Conservation (phyloP, 192 early-diverging fungal species). For the Irineochytrium annulatum region DNA sequence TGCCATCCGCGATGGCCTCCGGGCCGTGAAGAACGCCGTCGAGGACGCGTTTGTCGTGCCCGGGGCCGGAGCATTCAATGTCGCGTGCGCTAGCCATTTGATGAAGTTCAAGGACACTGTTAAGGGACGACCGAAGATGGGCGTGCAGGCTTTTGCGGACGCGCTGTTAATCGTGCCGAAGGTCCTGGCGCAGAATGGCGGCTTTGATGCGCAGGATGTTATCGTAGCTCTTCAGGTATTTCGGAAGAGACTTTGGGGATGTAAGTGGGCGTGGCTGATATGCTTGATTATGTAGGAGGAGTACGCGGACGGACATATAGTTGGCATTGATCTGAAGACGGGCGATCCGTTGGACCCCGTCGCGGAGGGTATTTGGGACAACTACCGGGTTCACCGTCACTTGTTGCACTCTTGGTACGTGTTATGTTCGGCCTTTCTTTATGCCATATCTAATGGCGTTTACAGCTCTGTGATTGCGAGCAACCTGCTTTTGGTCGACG, state of each 20-base stretch:
- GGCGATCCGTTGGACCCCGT: slow-evolving; percentile 91
- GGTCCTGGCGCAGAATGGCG: slow-evolving; percentile 90
- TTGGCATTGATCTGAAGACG: slow-evolving; percentile 89
- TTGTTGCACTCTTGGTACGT: slow-evolving; percentile 88
- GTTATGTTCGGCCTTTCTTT: not conserved
- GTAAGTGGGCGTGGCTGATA: too few species aligned
- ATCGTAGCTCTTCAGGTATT: slow-evolving; percentile 83
- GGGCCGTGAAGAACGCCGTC: slow-evolving; percentile 97
- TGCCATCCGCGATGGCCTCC: slow-evolving; percentile 95
- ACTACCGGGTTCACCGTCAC: slow-evolving; percentile 94
- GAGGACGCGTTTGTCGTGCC: slow-evolving; percentile 88
- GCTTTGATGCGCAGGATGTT: slow-evolving; percentile 94
- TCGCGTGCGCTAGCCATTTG: slow-evolving; percentile 80
- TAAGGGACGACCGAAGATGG: slow-evolving; percentile 92
- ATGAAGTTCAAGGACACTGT: slow-evolving; percentile 82
- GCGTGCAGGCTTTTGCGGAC: slow-evolving; percentile 95
- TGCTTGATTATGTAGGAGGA: slow-evolving; percentile 82
- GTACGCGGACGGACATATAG: slow-evolving; percentile 81
- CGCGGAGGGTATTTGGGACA: slow-evolving; percentile 95
- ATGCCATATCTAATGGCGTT: slow-evolving; percentile 1
- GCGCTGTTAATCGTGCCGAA: slow-evolving; percentile 95
- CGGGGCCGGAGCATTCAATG: slow-evolving; percentile 95
- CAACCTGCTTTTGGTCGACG: slow-evolving; percentile 96
- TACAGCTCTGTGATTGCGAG: slow-evolving; percentile 89
- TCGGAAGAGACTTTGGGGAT: not conserved